A percentile compares a stretch with the other conserved stretches of the same genome.
Conservation (phyloP, 768 basidiomycete species). For the Hericium erinaceus region DNA sequence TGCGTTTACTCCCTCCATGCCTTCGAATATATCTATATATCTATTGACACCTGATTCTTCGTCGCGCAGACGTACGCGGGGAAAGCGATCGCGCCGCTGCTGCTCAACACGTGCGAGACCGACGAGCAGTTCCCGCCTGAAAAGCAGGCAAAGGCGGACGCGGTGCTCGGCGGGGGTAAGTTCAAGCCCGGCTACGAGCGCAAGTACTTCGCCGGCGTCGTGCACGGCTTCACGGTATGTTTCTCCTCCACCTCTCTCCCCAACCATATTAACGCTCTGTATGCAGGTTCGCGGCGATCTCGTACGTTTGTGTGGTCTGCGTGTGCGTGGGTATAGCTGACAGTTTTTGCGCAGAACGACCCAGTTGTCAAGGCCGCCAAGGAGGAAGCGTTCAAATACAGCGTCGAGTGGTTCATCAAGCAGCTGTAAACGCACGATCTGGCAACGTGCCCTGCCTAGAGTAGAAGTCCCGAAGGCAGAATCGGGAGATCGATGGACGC, state of each 20-base stretch:
- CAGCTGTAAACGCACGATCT: conserved; percentile 4
- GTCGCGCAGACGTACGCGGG: conserved; percentile 22
- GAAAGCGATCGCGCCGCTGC: conserved; percentile 28
- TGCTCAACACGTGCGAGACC: conserved; percentile 32
- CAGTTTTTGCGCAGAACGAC: background rate
- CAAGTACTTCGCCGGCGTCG: conserved; percentile 27
- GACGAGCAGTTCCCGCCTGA: conserved; percentile 26
- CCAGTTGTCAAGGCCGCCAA: conserved; percentile 24
- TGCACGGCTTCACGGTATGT: conserved; percentile 31
- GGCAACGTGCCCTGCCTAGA: background rate
- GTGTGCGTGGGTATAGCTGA: background rate
- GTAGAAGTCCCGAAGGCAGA: background rate
- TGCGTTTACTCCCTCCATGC: conserved; percentile 2
- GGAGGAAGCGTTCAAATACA: conserved; percentile 30
- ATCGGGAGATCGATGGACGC: too few species aligned
- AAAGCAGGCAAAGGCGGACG: conserved; percentile 25
- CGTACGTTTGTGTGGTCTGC: conserved; percentile 20
- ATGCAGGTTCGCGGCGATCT: conserved; percentile 20
- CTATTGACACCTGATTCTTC: background rate
- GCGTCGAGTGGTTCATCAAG: conserved; percentile 23
- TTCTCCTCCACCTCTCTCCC: conserved; percentile 1
- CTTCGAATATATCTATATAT: background rate
- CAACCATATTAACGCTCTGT: conserved; percentile 17
- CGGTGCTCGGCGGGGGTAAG: conserved; percentile 14
- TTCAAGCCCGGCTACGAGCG: conserved; percentile 29